Evolutionary conservation across 2,329 filamentous ascomycete species (phyloP), one percentile per base, ranked within the genome.

Genomic region (Talaromyces sp.): DNA sequence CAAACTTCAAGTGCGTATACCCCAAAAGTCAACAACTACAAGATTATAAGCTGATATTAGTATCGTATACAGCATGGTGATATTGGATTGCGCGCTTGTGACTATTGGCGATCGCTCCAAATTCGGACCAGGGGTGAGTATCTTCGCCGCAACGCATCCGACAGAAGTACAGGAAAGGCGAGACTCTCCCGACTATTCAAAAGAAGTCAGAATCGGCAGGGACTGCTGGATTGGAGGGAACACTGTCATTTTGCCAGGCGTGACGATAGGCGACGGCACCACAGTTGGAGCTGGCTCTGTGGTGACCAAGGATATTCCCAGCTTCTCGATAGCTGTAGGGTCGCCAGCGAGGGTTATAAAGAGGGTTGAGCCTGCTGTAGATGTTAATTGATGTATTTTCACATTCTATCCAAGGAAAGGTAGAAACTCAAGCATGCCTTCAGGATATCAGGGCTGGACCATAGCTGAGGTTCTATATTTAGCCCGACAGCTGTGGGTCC

Each of bases 41-140:
- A 53, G 24, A 17, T 14, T 17, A 19, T 32, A 24, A 49, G 27
- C 50, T 58, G n/a, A 58, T 24, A 31, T 55, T 13, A 24, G 4
- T 27, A 77, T 38, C 35, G 17, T n/a, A 11, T 86, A 86, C 69
- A 89, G 87, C 65, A 78, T 83, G n/a, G 66, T 77, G 0, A 77
- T 83, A 38, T 68, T 83, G 19, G 81, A 84, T 65, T 82, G 78
- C 53, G 76, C 75, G 2, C 69, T 82, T 0, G 79, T 84, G 4
- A 79, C 74, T 0, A 81, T 83, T 41, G 81, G 81, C 4, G 74
- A 82, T 11, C 68, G 79, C 2, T 77, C 79, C 24, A 78, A 82
- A 73, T 73, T 82, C 53, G 81, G 81, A 0, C 80, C 80, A 0
- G 78, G 80, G 54, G 80, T 82, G 5, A 74, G 68, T 58, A 80